phyloP scores from a whole-genome alignment of 1,284 basidiomycete species.

The Austroboletus niveus region DNA sequence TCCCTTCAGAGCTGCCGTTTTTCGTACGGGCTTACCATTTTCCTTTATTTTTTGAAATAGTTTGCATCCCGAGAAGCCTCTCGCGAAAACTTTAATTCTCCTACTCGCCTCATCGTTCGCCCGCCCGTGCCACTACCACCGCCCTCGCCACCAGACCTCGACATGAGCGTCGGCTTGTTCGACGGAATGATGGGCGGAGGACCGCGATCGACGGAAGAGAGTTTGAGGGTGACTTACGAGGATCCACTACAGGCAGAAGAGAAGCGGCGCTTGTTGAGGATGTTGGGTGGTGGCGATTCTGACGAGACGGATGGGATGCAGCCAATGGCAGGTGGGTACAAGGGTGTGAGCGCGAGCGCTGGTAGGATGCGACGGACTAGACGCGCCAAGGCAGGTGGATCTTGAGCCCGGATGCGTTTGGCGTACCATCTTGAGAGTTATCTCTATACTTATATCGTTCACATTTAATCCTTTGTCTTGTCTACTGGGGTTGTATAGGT shows the following conservation, averaged over 20 bases:
- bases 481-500: too few species aligned
- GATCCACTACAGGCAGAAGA: constrained; percentile 62
- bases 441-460: too few species aligned
- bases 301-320: constrained; percentile 1
- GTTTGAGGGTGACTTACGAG: constrained; percentile 61
- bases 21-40: not conserved
- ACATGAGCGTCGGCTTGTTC: constrained; percentile 19
- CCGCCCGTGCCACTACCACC: not conserved
- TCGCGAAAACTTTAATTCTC: constrained; percentile 24
- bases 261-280: constrained; percentile 45
- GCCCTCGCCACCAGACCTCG: constrained; percentile 13
- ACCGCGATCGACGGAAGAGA: constrained; percentile 36
- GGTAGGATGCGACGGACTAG: constrained; percentile 14
- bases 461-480: not conserved
- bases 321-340: not conserved
- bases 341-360: not conserved
- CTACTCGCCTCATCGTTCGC: constrained; percentile 5
- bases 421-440: too few species aligned
- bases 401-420: not conserved
- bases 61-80: constrained; percentile 38
- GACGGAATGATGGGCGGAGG: constrained; percentile 18
- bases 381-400: constrained; percentile 13
- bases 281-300: constrained; percentile 22
- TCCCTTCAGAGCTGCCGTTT: not conserved
- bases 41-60: constrained; percentile 18